Conservation (phyloP, 139 green algal species). For the Eudorina sp. region DNA sequence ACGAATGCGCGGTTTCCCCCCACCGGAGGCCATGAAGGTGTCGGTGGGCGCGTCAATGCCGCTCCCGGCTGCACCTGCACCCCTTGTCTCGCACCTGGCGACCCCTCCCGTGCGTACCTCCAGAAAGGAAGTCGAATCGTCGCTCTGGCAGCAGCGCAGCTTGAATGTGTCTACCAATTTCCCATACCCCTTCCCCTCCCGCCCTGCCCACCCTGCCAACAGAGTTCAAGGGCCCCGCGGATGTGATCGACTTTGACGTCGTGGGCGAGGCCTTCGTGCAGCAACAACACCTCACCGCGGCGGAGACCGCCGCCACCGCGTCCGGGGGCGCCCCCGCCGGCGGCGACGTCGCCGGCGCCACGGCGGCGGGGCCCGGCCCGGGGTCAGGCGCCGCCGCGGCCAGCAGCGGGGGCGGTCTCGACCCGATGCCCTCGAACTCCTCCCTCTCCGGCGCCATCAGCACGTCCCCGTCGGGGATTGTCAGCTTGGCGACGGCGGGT, state of each 20-base stretch:
- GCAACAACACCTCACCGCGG: constrained; percentile 13
- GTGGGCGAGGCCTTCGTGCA: constrained; percentile 67
- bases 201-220: constrained; percentile 5
- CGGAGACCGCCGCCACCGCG: background rate
- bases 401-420: background rate
- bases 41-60: too few species aligned
- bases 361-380: background rate
- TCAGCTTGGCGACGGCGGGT: background rate
- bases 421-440: background rate
- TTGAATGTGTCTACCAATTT: too few species aligned
- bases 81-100: too few species aligned
- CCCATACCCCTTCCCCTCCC: too few species aligned
- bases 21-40: too few species aligned
- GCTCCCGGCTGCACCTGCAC: too few species aligned
- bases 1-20: too few species aligned
- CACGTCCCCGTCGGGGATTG: background rate
- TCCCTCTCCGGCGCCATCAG: background rate
- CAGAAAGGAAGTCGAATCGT: too few species aligned
- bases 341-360: background rate
- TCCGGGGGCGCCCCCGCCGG: background rate
- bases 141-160: too few species aligned
- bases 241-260: constrained; percentile 76
- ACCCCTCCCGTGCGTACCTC: too few species aligned
- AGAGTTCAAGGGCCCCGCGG: constrained; percentile 81
- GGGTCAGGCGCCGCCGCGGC: background rate